Percentiles rank a stretch among this genome's conserved stretches.
Evolutionary conservation across 805 yeast species (phyloP).

Genomic region (Candida manassasensis): DNA sequence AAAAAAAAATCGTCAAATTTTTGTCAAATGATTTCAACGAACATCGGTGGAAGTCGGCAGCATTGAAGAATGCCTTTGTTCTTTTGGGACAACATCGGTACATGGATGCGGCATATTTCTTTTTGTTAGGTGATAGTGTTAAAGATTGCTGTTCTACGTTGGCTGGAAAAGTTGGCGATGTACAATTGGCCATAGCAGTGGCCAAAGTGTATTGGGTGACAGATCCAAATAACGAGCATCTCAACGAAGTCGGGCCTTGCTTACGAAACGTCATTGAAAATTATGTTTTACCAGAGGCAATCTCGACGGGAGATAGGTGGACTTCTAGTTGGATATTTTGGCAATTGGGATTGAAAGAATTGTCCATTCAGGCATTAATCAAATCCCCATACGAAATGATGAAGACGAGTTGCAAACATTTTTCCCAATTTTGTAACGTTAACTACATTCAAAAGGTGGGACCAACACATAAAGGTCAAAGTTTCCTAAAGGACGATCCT

Average conservation of each 20-base stretch:
- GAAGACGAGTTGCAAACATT: constrained; percentile 14
- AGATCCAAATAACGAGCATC: constrained; percentile 30
- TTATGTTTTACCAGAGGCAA: constrained; percentile 52
- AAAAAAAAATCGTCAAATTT: constrained; percentile 74
- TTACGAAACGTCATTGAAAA: constrained; percentile 39
- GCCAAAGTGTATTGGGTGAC: constrained; percentile 62
- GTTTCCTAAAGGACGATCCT: constrained; percentile 72
- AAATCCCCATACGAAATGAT: constrained; percentile 44
- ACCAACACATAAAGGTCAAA: constrained; percentile 12
- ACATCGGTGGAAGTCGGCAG: constrained; percentile 81
- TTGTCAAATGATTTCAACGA: constrained; percentile 70
- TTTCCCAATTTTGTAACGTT: constrained; percentile 16
- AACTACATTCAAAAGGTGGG: constrained; percentile 11
- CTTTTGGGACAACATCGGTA: constrained; percentile 83
- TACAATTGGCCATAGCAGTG: constrained; percentile 72
- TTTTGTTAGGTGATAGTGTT: constrained; percentile 69
- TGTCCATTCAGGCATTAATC: constrained; percentile 61
- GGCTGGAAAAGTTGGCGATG: constrained; percentile 60
- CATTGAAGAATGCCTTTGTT: constrained; percentile 88
- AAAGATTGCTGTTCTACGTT: constrained; percentile 76
- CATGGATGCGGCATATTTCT: constrained; percentile 84
- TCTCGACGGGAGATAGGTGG: constrained; percentile 73
- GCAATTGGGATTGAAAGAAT: constrained; percentile 42
- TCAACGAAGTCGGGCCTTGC: constrained; percentile 1
- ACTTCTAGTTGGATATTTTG: constrained; percentile 74